Percentiles rank a stretch among this genome's conserved stretches.
Evolutionary conservation across 331 rosid species (phyloP).

Genomic region (Telfairia occidentalis): DNA sequence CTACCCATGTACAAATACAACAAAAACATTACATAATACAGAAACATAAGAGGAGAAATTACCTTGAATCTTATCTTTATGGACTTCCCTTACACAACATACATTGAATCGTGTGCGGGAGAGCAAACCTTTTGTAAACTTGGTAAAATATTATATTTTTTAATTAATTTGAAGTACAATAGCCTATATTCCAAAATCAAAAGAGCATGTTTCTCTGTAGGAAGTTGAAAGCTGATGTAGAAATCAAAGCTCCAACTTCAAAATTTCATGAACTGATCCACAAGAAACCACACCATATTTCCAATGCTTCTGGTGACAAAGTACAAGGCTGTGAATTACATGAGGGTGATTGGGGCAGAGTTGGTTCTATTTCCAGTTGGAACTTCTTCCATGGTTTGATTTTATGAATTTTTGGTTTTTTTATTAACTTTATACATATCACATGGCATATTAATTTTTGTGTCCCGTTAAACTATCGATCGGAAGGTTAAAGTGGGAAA

Average conservation of each 20-base stretch:
- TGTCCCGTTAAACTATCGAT: no score
- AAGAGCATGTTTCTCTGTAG: not conserved
- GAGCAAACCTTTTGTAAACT: no score
- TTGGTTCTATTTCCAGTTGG: conserved; percentile 25
- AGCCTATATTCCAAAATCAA: no score
- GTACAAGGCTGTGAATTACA: conserved; percentile 22
- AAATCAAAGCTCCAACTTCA: conserved; percentile 17
- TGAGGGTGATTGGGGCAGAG: conserved; percentile 36
- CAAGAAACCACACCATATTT: conserved; percentile 28
- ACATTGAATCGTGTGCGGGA: no score
- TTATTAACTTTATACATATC: not conserved
- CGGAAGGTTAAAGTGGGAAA: no score
- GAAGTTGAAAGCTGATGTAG: conserved; percentile 23
- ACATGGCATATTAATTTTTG: not conserved
- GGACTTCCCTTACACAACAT: no score
- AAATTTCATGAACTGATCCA: conserved; percentile 19
- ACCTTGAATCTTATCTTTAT: no score
- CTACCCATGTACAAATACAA: no score
- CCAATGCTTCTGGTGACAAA: conserved; percentile 13
- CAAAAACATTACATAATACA: no score
- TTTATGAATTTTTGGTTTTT: not conserved
- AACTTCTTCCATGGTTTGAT: conserved; percentile 18
- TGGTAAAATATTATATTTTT: no score
- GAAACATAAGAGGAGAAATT: no score
- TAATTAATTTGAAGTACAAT: no score